Evolutionary conservation across 2,329 filamentous ascomycete species (phyloP).

Genomic region (Hypoxylon sp.): DNA sequence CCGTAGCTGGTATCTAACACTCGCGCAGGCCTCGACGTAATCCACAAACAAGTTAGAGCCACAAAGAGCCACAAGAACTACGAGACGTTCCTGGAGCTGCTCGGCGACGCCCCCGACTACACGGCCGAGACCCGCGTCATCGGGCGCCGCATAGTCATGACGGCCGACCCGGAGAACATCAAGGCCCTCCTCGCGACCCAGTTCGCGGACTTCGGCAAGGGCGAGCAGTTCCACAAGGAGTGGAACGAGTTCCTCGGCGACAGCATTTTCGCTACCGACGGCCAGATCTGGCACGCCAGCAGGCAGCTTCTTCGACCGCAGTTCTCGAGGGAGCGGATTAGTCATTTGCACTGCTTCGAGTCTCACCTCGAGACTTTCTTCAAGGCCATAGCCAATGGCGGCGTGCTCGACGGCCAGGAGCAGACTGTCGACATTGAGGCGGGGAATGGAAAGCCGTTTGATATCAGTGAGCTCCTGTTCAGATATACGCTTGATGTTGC

Average conservation of each 20-base stretch:
- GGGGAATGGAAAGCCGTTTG: slow-evolving; percentile 74
- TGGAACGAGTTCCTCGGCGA: slow-evolving; percentile 84
- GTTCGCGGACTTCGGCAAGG: slow-evolving; percentile 89
- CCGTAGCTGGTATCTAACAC: slow-evolving; percentile 9
- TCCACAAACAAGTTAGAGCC: slow-evolving; percentile 69
- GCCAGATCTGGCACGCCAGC: slow-evolving; percentile 81
- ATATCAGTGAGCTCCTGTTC: slow-evolving; percentile 85
- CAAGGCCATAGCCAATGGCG: slow-evolving; percentile 72
- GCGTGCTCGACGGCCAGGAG: slow-evolving; percentile 70
- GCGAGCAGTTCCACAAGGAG: slow-evolving; percentile 78
- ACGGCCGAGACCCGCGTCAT: slow-evolving; percentile 73
- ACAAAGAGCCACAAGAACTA: slow-evolving; percentile 69
- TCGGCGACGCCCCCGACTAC: slow-evolving; percentile 62
- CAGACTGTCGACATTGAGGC: slow-evolving; percentile 74
- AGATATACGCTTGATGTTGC: slow-evolving; percentile 87
- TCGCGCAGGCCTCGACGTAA: slow-evolving; percentile 73
- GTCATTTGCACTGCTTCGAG: slow-evolving; percentile 86
- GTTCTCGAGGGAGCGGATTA: slow-evolving; percentile 87
- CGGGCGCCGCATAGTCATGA: slow-evolving; percentile 76
- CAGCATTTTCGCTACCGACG: slow-evolving; percentile 86
- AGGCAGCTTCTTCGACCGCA: slow-evolving; percentile 88
- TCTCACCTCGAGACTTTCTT: slow-evolving; percentile 82
- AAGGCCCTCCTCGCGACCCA: slow-evolving; percentile 91
- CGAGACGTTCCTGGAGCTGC: slow-evolving; percentile 71
- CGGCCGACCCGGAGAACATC: slow-evolving; percentile 87